Evolutionary conservation across 768 basidiomycete species (phyloP).

Genomic region (Termitomyces sp.): DNA sequence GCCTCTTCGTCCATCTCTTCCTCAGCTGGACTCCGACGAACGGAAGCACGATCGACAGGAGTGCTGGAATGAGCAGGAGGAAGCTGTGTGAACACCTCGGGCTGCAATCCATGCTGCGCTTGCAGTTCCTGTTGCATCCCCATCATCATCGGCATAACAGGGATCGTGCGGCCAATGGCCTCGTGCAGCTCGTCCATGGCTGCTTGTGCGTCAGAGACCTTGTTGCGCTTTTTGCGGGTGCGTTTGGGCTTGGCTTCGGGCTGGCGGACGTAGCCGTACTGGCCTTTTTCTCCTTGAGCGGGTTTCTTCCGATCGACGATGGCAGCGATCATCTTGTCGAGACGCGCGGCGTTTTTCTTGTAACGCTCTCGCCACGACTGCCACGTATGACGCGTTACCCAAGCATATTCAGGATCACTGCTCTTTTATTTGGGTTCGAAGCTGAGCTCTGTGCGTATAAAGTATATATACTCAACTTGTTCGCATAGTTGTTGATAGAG

Average conservation of each 20-base stretch:
- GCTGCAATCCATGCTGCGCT: conserved; percentile 6
- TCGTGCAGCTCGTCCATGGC: conserved; percentile 17
- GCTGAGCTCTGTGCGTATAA: not conserved
- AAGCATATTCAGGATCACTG: conserved; percentile 65
- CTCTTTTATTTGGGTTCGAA: conserved; percentile 30
- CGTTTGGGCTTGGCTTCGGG: conserved; percentile 65
- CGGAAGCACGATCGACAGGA: conserved; percentile 25
- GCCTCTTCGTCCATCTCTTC: conserved; percentile 66
- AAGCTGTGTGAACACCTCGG: conserved; percentile 16
- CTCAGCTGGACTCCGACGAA: conserved; percentile 45
- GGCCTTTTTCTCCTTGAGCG: conserved; percentile 68
- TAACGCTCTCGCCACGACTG: conserved; percentile 88
- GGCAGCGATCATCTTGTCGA: conserved; percentile 57
- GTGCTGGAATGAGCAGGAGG: conserved; percentile 8
- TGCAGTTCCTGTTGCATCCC: conserved; percentile 13
- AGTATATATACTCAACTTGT: conserved; percentile 35
- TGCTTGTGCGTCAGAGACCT: conserved; percentile 23
- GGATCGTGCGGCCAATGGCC: conserved; percentile 15
- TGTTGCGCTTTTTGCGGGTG: conserved; percentile 42
- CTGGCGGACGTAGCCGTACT: conserved; percentile 77
- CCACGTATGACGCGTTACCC: conserved; percentile 84
- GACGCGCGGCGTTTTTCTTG: conserved; percentile 71
- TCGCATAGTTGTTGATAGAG: conserved; percentile 80
- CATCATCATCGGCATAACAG: conserved; percentile 9
- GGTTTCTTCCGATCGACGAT: conserved; percentile 73